phyloP scores from a whole-genome alignment of 306 rosid species.

The Castanea crenata region DNA sequence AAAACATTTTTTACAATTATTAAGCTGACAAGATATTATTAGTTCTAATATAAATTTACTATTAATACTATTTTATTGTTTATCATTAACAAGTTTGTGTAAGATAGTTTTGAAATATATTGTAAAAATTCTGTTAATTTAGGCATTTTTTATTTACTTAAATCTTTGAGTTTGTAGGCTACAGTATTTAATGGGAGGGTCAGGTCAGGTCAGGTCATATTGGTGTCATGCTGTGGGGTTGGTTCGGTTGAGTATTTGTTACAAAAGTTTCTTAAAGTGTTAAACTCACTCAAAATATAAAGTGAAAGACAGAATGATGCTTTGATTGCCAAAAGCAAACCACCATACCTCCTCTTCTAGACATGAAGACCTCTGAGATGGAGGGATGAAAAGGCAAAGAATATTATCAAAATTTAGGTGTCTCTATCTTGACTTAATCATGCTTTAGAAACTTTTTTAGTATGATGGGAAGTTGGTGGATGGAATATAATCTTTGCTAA shows the following conservation, averaged over 20 bases:
- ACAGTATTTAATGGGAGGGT: neutral
- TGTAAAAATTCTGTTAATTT: too few relatives aligned
- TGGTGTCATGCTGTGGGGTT: neutral
- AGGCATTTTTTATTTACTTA: too few relatives aligned
- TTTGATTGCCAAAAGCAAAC: slow-evolving; percentile 16
- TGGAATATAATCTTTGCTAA: slow-evolving; percentile 5
- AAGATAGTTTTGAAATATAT: too few relatives aligned
- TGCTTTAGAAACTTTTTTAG: slow-evolving; percentile 17
- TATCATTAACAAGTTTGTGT: too few relatives aligned
- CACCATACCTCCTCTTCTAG: neutral
- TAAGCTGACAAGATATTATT: too few relatives aligned
- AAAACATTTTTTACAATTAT: too few relatives aligned
- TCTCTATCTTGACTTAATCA: slow-evolving; percentile 26
- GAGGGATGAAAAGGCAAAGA: slow-evolving; percentile 8
- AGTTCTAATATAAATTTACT: too few relatives aligned
- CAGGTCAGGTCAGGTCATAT: slow-evolving; percentile 7
- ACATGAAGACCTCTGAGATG: neutral
- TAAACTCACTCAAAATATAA: slow-evolving; percentile 17
- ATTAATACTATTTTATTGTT: too few relatives aligned
- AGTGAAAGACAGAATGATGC: slow-evolving; percentile 25
- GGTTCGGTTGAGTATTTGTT: slow-evolving; percentile 20
- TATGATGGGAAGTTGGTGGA: slow-evolving; percentile 5
- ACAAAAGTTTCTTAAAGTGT: slow-evolving; percentile 16
- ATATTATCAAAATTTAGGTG: neutral
- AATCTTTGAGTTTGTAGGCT: neutral